Evolutionary conservation across 306 rosid genomes (phyloP).

Genomic region (Morella rubra): DNA sequence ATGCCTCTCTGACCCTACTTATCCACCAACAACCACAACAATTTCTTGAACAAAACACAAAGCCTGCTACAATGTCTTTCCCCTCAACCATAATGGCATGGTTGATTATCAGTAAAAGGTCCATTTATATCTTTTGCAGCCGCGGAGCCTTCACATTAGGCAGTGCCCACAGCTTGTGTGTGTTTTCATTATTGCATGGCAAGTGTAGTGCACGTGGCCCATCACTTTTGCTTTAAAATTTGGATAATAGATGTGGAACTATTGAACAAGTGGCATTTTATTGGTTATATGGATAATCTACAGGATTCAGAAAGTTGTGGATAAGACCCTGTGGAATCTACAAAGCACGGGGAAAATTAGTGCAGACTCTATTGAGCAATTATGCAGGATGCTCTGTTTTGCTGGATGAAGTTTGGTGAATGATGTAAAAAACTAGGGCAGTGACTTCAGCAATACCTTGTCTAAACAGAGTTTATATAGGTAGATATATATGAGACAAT

Average conservation of each 20-base stretch:
- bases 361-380: too few species aligned
- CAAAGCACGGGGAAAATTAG: neutral
- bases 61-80: slow-evolving; percentile 34
- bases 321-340: neutral
- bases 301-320: neutral
- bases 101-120: slow-evolving; percentile 6
- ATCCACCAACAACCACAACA: slow-evolving; percentile 1
- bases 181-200: slow-evolving; percentile 12
- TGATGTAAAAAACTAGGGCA: too few species aligned
- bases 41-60: slow-evolving; percentile 28
- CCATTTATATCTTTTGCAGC: neutral
- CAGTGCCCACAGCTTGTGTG: slow-evolving; percentile 16
- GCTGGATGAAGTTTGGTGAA: too few species aligned
- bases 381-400: too few species aligned
- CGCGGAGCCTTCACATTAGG: neutral
- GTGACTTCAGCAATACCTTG: too few species aligned
- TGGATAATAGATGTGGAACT: neutral
- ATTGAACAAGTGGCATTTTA: neutral
- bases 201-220: slow-evolving; percentile 25
- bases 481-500: too few species aligned
- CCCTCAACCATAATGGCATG: slow-evolving; percentile 19
- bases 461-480: too few species aligned
- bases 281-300: neutral
- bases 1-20: slow-evolving; percentile 16
- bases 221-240: neutral